Base-by-base conservation (phyloP, 306 rosid species). In the Prinsepia uniflora region DNA sequence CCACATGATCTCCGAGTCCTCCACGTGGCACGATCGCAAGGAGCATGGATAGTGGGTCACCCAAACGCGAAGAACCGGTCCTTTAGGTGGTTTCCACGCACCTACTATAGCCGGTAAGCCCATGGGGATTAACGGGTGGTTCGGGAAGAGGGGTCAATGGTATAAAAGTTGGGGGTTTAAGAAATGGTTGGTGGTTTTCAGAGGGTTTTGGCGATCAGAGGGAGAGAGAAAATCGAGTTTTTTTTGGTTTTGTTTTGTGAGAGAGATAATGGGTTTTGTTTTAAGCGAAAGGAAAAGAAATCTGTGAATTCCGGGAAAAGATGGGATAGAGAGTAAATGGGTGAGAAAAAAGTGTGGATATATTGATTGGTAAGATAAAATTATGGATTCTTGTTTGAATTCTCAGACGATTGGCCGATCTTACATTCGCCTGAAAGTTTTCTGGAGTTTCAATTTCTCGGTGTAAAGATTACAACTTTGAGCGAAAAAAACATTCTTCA, bases 101-200 rank as follows among this genome's bases (percentile, higher is more conserved):
- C 96, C 89, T 73, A 58, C 75, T 67, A 76, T 76, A 81, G 77
- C 85, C 88, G 72, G 96, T 85, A 44, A 24, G 50, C 45, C 12
- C 7, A 61, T 4, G 4, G 63, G 34, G 55, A 63, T 59, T 13
- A 90, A 91, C 87, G 88, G 70, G 67, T 55, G 85, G 81, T 68
- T 80, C 88, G 83, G 98, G 83, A 11, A 79, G n/a, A 6, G 64
- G 44, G 86, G 89, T 87, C 89, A 84, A 88, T 89, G 92, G 77
- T 83, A 92, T 79, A 83, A 85, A 83, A 48, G 34, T 72, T 50
- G 82, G 95, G 94, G 97, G 97, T 88, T 90, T 90, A 88, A 88
- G 94, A 82, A 24, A 43, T 14, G 40, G 65, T 59, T 72, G 65
- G 80, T 82, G 82, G 84, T 76, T 83, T 76, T 87, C 86, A 81